phyloP scores from a whole-genome alignment of 2,329 filamentous ascomycete genomes.

The Monilinia vaccinii-corymbosi region DNA sequence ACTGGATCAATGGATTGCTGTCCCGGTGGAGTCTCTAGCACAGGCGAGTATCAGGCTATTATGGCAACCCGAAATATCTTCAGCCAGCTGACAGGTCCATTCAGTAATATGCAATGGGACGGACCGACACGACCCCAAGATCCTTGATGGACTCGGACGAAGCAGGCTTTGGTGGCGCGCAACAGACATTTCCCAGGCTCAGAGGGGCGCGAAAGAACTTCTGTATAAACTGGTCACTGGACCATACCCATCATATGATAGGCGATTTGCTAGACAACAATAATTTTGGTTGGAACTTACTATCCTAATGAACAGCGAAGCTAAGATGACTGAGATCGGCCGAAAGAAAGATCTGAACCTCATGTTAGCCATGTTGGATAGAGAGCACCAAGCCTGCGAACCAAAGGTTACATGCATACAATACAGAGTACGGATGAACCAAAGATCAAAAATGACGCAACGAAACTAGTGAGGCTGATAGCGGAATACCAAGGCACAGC shows the following conservation, averaged over 20 bases:
- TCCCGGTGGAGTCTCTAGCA: conserved; percentile 2
- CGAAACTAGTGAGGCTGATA: conserved; percentile 2
- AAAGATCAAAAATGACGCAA: conserved; percentile 3
- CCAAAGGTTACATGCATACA: conserved; percentile 2
- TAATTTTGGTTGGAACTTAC: background rate
- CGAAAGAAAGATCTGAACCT: background rate
- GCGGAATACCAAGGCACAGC: conserved; percentile 7
- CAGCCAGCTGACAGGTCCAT: conserved; percentile 16
- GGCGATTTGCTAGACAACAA: background rate
- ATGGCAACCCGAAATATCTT: conserved; percentile 8
- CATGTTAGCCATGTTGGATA: background rate
- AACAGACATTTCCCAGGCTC: conserved; percentile 9
- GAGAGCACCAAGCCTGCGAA: background rate
- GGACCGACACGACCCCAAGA: conserved; percentile 14
- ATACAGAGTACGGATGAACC: background rate
- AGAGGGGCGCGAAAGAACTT: background rate
- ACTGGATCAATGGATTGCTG: background rate
- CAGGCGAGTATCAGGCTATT: conserved; percentile 14
- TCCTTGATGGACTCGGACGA: conserved; percentile 2
- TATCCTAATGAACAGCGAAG: background rate
- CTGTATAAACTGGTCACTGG: conserved; percentile 1
- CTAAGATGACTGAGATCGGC: background rate
- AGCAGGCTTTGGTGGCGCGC: conserved; percentile 16
- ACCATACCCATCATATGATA: background rate
- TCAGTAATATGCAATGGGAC: conserved; percentile 16